phyloP scores from a whole-genome alignment of 345 rosid genomes.

The Citrus unshiu region DNA sequence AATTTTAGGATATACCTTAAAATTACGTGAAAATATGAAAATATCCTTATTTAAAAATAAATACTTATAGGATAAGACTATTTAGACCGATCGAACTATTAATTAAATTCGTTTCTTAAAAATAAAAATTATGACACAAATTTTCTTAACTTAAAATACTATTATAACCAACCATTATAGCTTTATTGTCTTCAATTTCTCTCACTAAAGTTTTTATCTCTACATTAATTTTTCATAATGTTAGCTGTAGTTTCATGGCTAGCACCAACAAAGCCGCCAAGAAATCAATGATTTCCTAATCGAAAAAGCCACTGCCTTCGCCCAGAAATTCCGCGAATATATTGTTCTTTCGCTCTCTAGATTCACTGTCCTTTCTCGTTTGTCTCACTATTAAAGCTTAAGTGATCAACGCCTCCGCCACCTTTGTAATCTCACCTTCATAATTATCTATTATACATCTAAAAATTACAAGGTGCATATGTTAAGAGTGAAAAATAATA shows the following conservation, averaged over 20 bases:
- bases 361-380: slow-evolving; percentile 56
- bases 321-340: slow-evolving; percentile 71
- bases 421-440: slow-evolving; percentile 78
- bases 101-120: too few species aligned
- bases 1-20: too few species aligned
- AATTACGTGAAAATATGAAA: too few species aligned
- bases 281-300: slow-evolving; percentile 66
- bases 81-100: too few species aligned
- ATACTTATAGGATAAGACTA: too few species aligned
- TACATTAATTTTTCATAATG: slow-evolving; percentile 41
- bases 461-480: too few species aligned
- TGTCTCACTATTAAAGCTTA: slow-evolving; percentile 53
- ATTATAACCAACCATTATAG: too few species aligned
- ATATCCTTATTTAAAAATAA: too few species aligned
- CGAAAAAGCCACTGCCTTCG: slow-evolving; percentile 63
- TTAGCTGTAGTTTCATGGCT: slow-evolving; percentile 89
- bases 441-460: neutral
- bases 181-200: too few species aligned
- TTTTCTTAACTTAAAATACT: too few species aligned
- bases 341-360: slow-evolving; percentile 49
- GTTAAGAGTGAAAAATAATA: neutral
- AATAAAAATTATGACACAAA: too few species aligned
- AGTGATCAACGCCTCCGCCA: slow-evolving; percentile 69
- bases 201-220: too few species aligned
- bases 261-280: slow-evolving; percentile 78